Evolutionary conservation across 2,329 filamentous ascomycete species (phyloP).

Genomic region (Gnomoniopsis smithogilvyi): DNA sequence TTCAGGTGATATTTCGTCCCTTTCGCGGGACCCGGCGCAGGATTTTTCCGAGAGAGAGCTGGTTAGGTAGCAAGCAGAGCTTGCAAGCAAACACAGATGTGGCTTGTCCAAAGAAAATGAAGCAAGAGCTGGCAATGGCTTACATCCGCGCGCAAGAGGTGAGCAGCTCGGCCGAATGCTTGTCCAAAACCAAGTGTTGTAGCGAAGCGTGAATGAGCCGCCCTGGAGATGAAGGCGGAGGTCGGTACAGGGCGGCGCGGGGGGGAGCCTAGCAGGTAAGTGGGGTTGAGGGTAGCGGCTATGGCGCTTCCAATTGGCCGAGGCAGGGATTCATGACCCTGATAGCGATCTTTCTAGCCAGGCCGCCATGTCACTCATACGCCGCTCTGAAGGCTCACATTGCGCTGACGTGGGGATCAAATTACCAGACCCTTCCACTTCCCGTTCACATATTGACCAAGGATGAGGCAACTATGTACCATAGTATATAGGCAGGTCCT

Average conservation of each 20-base stretch:
- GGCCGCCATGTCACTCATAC: background rate
- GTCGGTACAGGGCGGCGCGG: background rate
- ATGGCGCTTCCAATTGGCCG: background rate
- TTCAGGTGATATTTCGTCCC: background rate
- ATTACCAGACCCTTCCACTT: background rate
- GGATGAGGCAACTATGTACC: no score
- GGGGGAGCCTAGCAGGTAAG: background rate
- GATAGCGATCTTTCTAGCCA: background rate
- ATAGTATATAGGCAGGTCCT: no score
- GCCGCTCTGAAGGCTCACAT: background rate
- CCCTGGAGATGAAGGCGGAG: background rate
- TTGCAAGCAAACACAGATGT: background rate
- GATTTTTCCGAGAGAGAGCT: background rate
- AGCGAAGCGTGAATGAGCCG: background rate
- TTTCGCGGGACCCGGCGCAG: background rate
- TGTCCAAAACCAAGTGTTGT: background rate
- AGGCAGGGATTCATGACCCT: background rate
- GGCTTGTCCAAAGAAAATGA: background rate
- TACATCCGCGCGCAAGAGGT: background rate
- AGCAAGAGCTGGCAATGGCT: background rate
- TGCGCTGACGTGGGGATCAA: background rate
- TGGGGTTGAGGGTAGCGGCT: background rate
- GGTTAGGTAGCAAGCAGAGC: background rate
- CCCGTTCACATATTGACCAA: no score
- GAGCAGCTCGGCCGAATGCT: background rate